Evolutionary conservation across 169 alveolate genomes (phyloP).

Genomic region (Theileria annulata): DNA sequence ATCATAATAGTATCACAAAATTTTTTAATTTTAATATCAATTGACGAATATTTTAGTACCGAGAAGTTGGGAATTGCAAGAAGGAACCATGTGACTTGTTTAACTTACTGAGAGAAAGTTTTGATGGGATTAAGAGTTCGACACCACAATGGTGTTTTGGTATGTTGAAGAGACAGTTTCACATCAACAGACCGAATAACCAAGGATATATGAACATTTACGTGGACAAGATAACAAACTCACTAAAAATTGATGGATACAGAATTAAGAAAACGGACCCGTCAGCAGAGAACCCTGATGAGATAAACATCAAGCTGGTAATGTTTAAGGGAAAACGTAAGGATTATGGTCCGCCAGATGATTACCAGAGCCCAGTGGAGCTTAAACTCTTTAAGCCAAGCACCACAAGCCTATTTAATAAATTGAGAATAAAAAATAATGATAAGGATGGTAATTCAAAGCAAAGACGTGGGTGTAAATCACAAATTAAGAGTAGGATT

Average conservation of each 20-base stretch:
- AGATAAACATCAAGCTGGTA: slow-evolving; percentile 33
- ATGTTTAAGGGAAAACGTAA: not conserved
- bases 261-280: not conserved
- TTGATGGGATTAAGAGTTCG: slow-evolving; percentile 34
- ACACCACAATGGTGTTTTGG: slow-evolving; percentile 64
- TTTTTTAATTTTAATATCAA: not conserved
- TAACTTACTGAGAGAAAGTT: slow-evolving; percentile 28
- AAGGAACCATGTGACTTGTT: slow-evolving; percentile 19
- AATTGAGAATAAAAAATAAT: not conserved
- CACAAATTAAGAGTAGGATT: slow-evolving; percentile 33
- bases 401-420: not conserved
- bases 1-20: not conserved
- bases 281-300: slow-evolving; percentile 19
- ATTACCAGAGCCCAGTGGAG: not conserved
- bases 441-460: not conserved
- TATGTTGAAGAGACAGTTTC: slow-evolving; percentile 59
- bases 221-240: slow-evolving; percentile 54
- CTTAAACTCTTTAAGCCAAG: not conserved
- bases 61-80: slow-evolving; percentile 10
- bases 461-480: not conserved
- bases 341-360: not conserved
- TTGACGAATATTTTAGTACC: slow-evolving; percentile 17
- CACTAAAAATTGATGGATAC: slow-evolving; percentile 45
- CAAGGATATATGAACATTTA: slow-evolving; percentile 27
- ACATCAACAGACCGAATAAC: slow-evolving; percentile 51